A percentile compares a stretch with the other conserved stretches of the same genome.
Evolutionary conservation across 495 filamentous ascomycete genomes (phyloP).

Genomic region (Lichenothelia convexa): DNA sequence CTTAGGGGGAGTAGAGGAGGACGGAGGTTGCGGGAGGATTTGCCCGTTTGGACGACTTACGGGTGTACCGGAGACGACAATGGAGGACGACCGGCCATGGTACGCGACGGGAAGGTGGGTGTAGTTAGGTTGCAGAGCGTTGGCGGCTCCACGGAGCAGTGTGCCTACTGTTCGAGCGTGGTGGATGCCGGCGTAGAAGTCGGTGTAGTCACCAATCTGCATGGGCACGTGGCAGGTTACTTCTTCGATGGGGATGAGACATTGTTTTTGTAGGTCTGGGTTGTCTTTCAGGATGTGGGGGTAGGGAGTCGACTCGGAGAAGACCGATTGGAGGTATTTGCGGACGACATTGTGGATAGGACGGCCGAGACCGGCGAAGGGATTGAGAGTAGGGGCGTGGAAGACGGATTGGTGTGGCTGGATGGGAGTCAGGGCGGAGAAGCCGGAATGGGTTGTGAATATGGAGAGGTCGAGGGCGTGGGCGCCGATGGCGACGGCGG

Average conservation of each 20-base stretch:
- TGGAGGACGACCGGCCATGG: conserved; percentile 22
- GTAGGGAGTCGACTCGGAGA: conserved; percentile 41
- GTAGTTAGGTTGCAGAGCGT: conserved; percentile 81
- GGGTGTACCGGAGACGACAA: conserved; percentile 25
- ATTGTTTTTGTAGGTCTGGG: conserved; percentile 29
- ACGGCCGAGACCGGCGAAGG: conserved; percentile 62
- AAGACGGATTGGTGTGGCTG: conserved; percentile 43
- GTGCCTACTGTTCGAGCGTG: conserved; percentile 71
- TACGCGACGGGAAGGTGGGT: conserved; percentile 74
- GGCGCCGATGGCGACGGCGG: conserved; percentile 64
- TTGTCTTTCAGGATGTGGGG: conserved; percentile 42
- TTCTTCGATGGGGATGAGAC: conserved; percentile 34
- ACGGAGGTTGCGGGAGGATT: conserved; percentile 42
- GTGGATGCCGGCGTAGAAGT: conserved; percentile 87
- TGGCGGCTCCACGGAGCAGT: conserved; percentile 64
- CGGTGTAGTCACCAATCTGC: conserved; percentile 86
- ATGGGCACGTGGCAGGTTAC: conserved; percentile 67
- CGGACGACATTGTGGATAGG: conserved; percentile 54
- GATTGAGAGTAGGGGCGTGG: conserved; percentile 53
- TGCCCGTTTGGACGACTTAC: conserved; percentile 69
- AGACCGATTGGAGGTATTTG: conserved; percentile 51
- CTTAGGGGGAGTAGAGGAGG: conserved; percentile 33
- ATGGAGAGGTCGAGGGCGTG: conserved; percentile 57
- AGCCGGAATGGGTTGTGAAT: conserved; percentile 41
- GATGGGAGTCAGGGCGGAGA: conserved; percentile 39